These are phyloP conservation scores for Pinus tabuliformis DNA, from an alignment of 75 land plant species.

Conservation along the genomic window DNA sequence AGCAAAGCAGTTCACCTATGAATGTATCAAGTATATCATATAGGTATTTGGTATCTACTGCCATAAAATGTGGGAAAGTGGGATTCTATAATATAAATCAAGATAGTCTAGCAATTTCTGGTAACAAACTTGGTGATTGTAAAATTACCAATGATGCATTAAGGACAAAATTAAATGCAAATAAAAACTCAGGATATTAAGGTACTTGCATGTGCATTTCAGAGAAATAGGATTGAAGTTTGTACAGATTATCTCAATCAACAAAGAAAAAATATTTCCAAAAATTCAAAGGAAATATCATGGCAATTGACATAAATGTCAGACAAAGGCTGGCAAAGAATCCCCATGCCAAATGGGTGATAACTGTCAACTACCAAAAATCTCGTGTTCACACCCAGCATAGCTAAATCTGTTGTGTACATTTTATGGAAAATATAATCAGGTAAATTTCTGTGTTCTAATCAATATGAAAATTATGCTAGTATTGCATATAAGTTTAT, in stretches of 20 bases:
- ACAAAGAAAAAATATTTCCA: not conserved
- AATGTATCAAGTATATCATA: not conserved
- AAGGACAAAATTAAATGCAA: too few relatives aligned
- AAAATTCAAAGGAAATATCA: not conserved
- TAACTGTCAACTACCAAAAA: too few relatives aligned
- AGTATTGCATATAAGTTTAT: not conserved
- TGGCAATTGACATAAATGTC: not conserved
- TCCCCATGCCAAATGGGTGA: not conserved
- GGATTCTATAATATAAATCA: not conserved
- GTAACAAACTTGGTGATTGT: too few relatives aligned
- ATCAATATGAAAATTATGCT: not conserved
- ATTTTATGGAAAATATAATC: not conserved
- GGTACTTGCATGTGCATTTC: not conserved
- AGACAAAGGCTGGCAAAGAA: not conserved
- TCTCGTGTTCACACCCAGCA: too few relatives aligned
- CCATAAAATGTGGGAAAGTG: not conserved
- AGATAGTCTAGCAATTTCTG: too few relatives aligned
- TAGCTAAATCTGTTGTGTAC: not conserved
- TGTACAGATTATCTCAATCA: not conserved
- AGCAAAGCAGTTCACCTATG: not conserved
- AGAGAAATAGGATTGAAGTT: not conserved
- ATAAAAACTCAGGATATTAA: too few relatives aligned
- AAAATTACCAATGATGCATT: too few relatives aligned
- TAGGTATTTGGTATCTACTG: not conserved
- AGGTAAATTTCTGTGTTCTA: not conserved